A percentile compares a stretch with the other conserved stretches of the same genome.
phyloP scores from a whole-genome alignment of 1,139 yeast genomes.

The Yamadazyma friedrichii region DNA sequence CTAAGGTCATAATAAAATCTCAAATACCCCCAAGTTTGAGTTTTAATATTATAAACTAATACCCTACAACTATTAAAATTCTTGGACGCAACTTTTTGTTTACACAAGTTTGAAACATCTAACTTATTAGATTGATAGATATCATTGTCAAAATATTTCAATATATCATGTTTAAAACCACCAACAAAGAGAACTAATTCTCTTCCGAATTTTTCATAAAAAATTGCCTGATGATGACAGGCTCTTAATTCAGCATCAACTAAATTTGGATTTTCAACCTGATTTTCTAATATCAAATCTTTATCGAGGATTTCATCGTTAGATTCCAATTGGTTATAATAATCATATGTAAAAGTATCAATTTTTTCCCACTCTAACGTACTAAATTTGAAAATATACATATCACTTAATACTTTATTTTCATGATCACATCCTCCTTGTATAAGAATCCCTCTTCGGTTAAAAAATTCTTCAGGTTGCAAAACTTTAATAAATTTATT shows the following conservation, averaged over 20 bases:
- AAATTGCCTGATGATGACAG: constrained; percentile 43
- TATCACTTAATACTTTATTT: constrained; percentile 30
- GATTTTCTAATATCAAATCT: constrained; percentile 24
- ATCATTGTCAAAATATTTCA: constrained; percentile 29
- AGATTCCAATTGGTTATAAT: constrained; percentile 31
- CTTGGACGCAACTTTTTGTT: constrained; percentile 28
- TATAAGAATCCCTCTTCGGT: constrained; percentile 31
- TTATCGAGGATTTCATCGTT: constrained; percentile 8
- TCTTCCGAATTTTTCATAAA: constrained; percentile 33
- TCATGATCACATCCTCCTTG: constrained; percentile 45
- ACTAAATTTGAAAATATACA: constrained; percentile 33
- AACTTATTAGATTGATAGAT: constrained; percentile 34
- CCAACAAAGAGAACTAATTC: constrained; percentile 43
- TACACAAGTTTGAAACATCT: constrained; percentile 36
- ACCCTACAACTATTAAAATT: constrained; percentile 33
- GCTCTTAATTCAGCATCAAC: constrained; percentile 44
- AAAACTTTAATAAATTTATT: constrained; percentile 7
- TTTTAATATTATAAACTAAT: constrained; percentile 37
- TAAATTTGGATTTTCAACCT: constrained; percentile 26
- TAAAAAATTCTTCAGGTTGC: constrained; percentile 23
- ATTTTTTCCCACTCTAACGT: constrained; percentile 36
- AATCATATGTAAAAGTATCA: constrained; percentile 37
- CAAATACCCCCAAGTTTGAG: constrained; percentile 45
- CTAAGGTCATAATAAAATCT: constrained; percentile 34
- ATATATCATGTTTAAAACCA: constrained; percentile 38